Base-by-base conservation (phyloP, 345 rosid species). In the Psidium friedrichsthalianum region DNA sequence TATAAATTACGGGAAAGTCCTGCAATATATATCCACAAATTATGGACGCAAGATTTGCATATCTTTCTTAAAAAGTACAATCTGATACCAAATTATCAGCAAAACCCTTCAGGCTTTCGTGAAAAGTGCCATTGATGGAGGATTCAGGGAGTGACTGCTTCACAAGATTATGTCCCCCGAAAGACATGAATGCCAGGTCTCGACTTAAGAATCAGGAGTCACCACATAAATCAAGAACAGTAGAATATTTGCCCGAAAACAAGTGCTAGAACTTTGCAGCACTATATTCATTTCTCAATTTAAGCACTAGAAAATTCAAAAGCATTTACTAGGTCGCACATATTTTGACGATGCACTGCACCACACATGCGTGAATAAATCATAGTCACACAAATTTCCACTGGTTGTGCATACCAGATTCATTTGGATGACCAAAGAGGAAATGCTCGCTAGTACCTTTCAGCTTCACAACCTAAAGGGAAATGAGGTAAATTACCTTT, bases 81-180 rank as follows among this genome's bases (percentile, higher is more conserved):
- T 16, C 44, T 6, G 0, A 56, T 13, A 18, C 76, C 42, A 18
- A 24, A 84, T 84, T 61, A 9, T 51, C 24, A 22, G 29, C 49
- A 74, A 44, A 52, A 11, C 51, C 86, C 86, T 85, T 64, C n/a
- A 81, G 74, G 54, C 40, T 85, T 56, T 85, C 64, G 13, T 51
- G 64, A 61, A 85, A 85, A 80, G 74, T 55, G 69, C 86, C 86
- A 44, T 80, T 82, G 18, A 78, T 40, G 22, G 78, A 51, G 22
- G 83, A 54, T 54, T 55, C 16, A 85, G 86, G 76, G 44, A 85
- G 56, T 11, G n/a, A 53, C 54, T 80, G 74, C 58, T 44, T 52
- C 54, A 85, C 83, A 8, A 80, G 56, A 40, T 47, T 58, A 85
- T 85, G 52, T 55, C 86, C 86, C 83, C 86, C 80, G 83, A 47